These are phyloP conservation scores for Trapa bicornis DNA, from an alignment of 345 rosid genomes.

Conservation along the genomic window DNA sequence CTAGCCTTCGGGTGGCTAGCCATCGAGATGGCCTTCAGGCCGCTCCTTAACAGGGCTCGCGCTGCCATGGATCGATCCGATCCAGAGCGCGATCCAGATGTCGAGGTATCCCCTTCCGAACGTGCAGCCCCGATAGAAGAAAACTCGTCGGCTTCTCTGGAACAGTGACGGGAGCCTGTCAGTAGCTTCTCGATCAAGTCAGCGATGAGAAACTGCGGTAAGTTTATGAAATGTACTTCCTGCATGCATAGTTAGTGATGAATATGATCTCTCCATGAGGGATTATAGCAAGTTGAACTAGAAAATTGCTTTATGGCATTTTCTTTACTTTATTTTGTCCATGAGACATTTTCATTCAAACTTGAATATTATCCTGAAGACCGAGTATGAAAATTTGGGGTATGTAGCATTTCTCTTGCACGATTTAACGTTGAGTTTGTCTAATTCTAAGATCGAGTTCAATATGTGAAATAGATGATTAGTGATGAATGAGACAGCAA, in stretches of 20 bases:
- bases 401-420: no score
- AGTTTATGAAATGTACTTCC: not conserved
- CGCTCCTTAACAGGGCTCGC: slow-evolving; percentile 48
- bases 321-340: no score
- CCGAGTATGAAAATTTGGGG: not conserved
- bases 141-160: not conserved
- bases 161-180: not conserved
- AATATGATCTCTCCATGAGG: not conserved
- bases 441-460: no score
- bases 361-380: not conserved
- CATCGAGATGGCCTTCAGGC: slow-evolving; percentile 69
- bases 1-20: slow-evolving; percentile 73
- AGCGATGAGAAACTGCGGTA: not conserved
- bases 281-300: not conserved
- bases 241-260: not conserved
- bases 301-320: not conserved
- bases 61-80: slow-evolving; percentile 60
- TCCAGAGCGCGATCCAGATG: slow-evolving; percentile 52
- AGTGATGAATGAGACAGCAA: no score
- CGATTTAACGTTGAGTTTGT: no score
- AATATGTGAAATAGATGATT: no score
- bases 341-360: no score
- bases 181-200: not conserved
- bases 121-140: not conserved
- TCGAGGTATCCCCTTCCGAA: slow-evolving; percentile 7